Evolutionary conservation across 2,329 filamentous ascomycete species (phyloP), one percentile per base, ranked within the genome.

Genomic region (Rhinocladiella similis): DNA sequence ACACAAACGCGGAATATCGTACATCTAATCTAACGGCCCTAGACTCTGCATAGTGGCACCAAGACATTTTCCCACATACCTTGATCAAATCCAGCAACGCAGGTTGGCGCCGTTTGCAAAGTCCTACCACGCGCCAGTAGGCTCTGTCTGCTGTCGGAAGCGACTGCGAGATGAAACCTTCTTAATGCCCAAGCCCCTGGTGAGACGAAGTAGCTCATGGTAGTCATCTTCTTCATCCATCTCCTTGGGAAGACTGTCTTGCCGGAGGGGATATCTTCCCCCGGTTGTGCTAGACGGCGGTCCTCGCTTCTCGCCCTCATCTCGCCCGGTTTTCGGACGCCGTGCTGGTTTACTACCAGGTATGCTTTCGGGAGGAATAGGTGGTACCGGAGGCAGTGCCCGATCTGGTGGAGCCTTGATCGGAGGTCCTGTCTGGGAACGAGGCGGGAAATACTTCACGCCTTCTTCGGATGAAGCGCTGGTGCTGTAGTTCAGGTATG

Each of bases 401-500:
- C 59, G 47, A 16, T 45, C 50, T 1, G 56, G 47, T 16, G 56
- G 59, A 4, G 59, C 54, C 22, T 57, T 53, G 1, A 48, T 33
- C n/a, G 59, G 59, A 42, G 47, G 54, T 16, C 42, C 45, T 2
- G 54, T 42, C 13, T 54, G 57, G 10, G 60, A 53, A 27, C 47
- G 57, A 29, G 55, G 56, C n/a, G 38, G 18, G 42, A 60, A 54
- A 41, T 60, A 60, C 35, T 49, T 63, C 20, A 47, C 46, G 1
- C 48, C 57, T 20, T 63, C 58, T 16, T 61, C 57, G 12, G 59
- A 60, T 1, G 57, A 61, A 3, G 61, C 53, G 39, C 58, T 59
- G 29, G 58, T 61, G 54, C 61, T 63, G 39, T 63, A 59, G 39
- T 61, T 59, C 22, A 63, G 20, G 45, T 59, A 63, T 7, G 61